Base-by-base conservation (phyloP, 23 red algal species). In the Gracilaria domingensis region DNA sequence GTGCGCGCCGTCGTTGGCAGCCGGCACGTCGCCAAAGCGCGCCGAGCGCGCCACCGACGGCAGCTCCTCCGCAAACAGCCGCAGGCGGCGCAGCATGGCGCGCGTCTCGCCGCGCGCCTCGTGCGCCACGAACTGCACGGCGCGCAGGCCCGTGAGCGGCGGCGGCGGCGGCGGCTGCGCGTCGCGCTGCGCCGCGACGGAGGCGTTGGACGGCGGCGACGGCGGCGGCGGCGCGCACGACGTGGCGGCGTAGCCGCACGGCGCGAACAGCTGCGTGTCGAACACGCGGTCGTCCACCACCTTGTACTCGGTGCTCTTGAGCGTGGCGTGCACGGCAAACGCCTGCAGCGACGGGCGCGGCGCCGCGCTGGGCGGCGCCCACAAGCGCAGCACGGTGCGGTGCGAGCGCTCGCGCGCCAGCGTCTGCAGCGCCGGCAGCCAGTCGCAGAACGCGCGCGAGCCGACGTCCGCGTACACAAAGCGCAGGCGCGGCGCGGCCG, bases 301-400 rank as follows among this genome's bases (percentile, higher is more conserved):
- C 16, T 76, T 83, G 62, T 95, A 98, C 65, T 98, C 96, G 39
- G 96, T 95, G 65, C 86, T 98, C 45, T 93, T 95, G 34, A 98
- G 48, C 4, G 89, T 82, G 38, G 89, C 80, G 23, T 92, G 64
- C 34, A 93, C 86, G 49, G 74, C 54, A 62, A 95, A 98, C 70
- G 84, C 81, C 64, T 91, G 86, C 45, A 98, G 76, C 33, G 56
- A 36, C 21, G 57, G 77, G 26, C 42, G 42, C 42, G 42, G 42
- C 42, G 42, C 5, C 42, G 42, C 4, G 21, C 23, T 25, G 23
- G 39, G 47, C 25, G 45, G 84, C 20, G 14, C 13, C 84, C 84
- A 90, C 35, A 90, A 69, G 28, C 86, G 86, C 12, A 90, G 86
- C 20, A 90, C 30, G 64, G 39, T 54, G n/a, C 28, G 74, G 36